A percentile compares a stretch with the other conserved stretches of the same genome.
These are phyloP conservation scores for Saccharomycopsis phalli DNA, from an alignment of 1,139 yeast genomes.

Conservation along the genomic window DNA sequence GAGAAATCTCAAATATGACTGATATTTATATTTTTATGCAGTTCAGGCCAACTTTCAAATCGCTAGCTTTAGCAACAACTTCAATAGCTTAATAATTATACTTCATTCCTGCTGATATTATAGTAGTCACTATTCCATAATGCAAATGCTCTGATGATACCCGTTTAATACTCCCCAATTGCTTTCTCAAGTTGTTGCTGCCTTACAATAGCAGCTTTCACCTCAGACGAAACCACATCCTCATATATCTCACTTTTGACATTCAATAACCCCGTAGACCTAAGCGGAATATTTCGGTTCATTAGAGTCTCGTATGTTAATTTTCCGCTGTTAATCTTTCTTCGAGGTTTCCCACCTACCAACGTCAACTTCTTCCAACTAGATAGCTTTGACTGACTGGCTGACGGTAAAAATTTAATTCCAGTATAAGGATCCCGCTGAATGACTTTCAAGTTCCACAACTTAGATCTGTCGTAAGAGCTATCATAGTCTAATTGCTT, in stretches of 20 bases:
- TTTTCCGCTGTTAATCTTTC: slow-evolving; percentile 22
- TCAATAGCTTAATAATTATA: too few relatives aligned
- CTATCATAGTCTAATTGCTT: slow-evolving; percentile 53
- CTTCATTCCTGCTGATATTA: too few relatives aligned
- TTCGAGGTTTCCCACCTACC: slow-evolving; percentile 20
- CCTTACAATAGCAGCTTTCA: slow-evolving; percentile 49
- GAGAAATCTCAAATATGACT: too few relatives aligned
- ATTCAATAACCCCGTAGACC: slow-evolving; percentile 53
- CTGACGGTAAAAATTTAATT: slow-evolving; percentile 58
- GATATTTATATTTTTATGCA: too few relatives aligned
- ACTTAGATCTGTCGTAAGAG: slow-evolving; percentile 48
- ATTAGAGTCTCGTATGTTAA: slow-evolving; percentile 46
- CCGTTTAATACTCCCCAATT: too few relatives aligned
- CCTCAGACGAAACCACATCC: slow-evolving; percentile 47
- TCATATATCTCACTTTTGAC: slow-evolving; percentile 52
- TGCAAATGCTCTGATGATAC: too few relatives aligned
- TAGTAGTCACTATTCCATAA: too few relatives aligned
- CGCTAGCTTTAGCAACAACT: too few relatives aligned
- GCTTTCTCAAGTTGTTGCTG: slow-evolving; percentile 52
- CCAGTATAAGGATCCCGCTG: slow-evolving; percentile 77
- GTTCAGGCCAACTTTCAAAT: too few relatives aligned
- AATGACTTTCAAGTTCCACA: slow-evolving; percentile 44
- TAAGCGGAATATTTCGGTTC: slow-evolving; percentile 36
- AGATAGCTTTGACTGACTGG: slow-evolving; percentile 60
- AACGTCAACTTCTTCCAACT: slow-evolving; percentile 29